These are phyloP conservation scores for Aspergillus ostianus DNA, from an alignment of 495 filamentous ascomycete genomes.

Conservation along the genomic window DNA sequence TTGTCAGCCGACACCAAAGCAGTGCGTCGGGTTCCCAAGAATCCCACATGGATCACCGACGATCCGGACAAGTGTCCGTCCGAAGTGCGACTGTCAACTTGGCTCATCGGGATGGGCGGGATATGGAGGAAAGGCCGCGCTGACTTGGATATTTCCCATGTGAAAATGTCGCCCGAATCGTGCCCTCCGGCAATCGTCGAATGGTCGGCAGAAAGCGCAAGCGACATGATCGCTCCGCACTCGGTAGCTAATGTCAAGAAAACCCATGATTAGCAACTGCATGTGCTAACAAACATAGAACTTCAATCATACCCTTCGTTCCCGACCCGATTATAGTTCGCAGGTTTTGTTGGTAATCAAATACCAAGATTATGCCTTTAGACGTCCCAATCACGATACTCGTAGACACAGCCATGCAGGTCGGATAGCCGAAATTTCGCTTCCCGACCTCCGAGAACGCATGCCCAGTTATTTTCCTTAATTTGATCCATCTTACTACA, in stretches of 20 bases:
- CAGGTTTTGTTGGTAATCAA: constrained; percentile 94
- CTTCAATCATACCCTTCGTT: constrained; percentile 69
- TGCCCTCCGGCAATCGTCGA: constrained; percentile 88
- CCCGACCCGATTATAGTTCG: constrained; percentile 92
- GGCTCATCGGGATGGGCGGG: constrained; percentile 64
- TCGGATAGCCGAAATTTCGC: constrained; percentile 88
- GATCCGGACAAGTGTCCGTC: constrained; percentile 83
- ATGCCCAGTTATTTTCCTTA: constrained; percentile 84
- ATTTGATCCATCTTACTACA: constrained; percentile 91
- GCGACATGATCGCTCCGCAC: constrained; percentile 79
- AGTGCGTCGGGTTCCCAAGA: constrained; percentile 92
- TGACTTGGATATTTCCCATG: constrained; percentile 84
- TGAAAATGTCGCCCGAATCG: constrained; percentile 88
- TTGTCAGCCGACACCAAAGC: constrained; percentile 98
- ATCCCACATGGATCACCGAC: constrained; percentile 83
- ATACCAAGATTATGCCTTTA: constrained; percentile 89
- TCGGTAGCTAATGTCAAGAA: constrained; percentile 66
- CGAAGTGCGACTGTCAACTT: constrained; percentile 58
- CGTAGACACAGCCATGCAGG: constrained; percentile 85
- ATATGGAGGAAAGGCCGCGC: constrained; percentile 88
- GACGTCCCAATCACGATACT: constrained; percentile 89
- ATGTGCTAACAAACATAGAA: not conserved
- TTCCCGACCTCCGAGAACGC: constrained; percentile 93
- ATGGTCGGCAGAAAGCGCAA: constrained; percentile 92
- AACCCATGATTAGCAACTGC: not conserved